Evolutionary conservation across 2,329 filamentous ascomycete genomes (phyloP).

Genomic region (Exophiala sp.): DNA sequence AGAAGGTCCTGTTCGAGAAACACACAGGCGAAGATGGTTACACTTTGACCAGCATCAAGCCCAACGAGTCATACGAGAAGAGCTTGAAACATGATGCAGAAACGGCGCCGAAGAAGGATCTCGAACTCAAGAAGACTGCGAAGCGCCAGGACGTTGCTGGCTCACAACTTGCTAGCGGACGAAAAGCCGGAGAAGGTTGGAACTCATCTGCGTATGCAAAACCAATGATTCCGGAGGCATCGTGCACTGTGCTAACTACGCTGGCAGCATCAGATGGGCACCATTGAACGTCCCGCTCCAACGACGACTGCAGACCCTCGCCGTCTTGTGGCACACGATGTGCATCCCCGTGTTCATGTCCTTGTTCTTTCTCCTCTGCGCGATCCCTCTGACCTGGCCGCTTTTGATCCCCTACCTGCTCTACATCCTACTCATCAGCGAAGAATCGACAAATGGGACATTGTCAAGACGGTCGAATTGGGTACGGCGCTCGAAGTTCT

Average conservation of each 20-base stretch:
- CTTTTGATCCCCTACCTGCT: conserved; percentile 72
- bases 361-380: conserved; percentile 84
- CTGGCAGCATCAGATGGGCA: conserved; percentile 71
- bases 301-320: conserved; percentile 71
- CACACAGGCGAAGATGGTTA: conserved; percentile 44
- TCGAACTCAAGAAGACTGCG: conserved; percentile 32
- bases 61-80: conserved; percentile 38
- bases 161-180: conserved; percentile 46
- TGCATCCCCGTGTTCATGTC: conserved; percentile 69
- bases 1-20: conserved; percentile 42
- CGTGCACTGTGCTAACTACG: conserved; percentile 2
- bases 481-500: conserved; percentile 69
- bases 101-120: conserved; percentile 25
- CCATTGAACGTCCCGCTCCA: conserved; percentile 70
- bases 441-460: conserved; percentile 69
- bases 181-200: conserved; percentile 54
- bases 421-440: conserved; percentile 72
- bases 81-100: conserved; percentile 32
- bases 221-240: background rate
- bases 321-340: conserved; percentile 71
- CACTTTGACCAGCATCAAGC: conserved; percentile 45
- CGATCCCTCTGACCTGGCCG: conserved; percentile 90
- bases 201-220: conserved; percentile 42
- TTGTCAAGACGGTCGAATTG: conserved; percentile 71
- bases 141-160: conserved; percentile 18